Evolutionary conservation across 768 basidiomycete genomes (phyloP).

Genomic region (Tephrocybe sp.): DNA sequence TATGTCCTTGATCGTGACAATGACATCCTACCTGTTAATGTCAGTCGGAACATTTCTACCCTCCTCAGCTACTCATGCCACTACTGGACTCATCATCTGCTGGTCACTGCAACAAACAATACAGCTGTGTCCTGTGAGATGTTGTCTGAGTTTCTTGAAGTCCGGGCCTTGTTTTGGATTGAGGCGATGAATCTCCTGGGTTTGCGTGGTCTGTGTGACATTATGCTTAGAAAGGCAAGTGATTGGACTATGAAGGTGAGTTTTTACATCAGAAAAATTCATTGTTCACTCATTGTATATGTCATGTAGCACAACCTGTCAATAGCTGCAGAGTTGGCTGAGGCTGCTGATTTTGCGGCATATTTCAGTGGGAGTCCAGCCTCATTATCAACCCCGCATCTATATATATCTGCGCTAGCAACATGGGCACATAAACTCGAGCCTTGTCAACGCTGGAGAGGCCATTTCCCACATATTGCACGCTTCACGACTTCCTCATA

Average conservation of each 20-base stretch:
- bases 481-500: background rate
- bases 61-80: conserved; percentile 4
- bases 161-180: conserved; percentile 24
- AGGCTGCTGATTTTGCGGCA: conserved; percentile 18
- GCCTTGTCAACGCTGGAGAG: background rate
- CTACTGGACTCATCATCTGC: conserved; percentile 5
- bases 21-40: background rate
- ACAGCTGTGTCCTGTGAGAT: background rate
- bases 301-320: no score
- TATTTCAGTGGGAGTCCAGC: conserved; percentile 16
- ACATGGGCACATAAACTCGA: conserved; percentile 12
- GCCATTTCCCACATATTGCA: background rate
- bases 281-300: conserved; percentile 10
- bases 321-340: no score
- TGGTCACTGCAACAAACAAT: background rate
- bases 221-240: no score
- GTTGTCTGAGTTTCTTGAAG: conserved; percentile 13
- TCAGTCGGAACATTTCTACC: conserved; percentile 10
- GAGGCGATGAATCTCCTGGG: conserved; percentile 27
- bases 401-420: no score
- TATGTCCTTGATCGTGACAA: conserved; percentile 16
- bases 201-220: conserved; percentile 15
- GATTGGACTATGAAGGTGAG: no score
- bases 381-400: no score
- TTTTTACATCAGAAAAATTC: no score